Evolutionary conservation across 2,329 filamentous ascomycete genomes (phyloP), one percentile per base, ranked within the genome.

Genomic region (Aspergillaceae sp.): DNA sequence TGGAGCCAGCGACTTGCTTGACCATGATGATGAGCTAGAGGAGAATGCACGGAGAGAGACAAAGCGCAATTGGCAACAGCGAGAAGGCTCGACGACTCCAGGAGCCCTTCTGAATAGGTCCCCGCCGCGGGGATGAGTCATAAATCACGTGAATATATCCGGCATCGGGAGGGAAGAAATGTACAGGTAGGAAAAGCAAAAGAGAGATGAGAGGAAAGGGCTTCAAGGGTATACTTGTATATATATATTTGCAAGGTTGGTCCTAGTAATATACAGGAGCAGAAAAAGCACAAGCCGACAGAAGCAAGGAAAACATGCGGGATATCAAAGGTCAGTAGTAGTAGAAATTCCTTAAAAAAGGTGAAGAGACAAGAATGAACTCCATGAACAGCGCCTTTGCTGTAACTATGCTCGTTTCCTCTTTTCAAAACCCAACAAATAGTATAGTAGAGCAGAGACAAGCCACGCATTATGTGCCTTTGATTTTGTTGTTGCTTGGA

Each of bases 1-100:
- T 67, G 42, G 61, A 66, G 56, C 64, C 64, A 54, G 64, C 61
- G 41, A 67, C 50, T 57, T 60, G 54, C 48, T 62, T 62, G 48
- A 54, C 57, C 64, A 67, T 67, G 49, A 51, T 66, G 61, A 54
- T n/a, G 41, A 47, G 19, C 2, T 19, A 19, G 2, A 19, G 19
- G 19, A 19, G 19, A 19, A 19, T 19, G 19, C 19, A 19, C 19
- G 19, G 19, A 19, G 19, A 19, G 19, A 19, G 19, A 19, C 19
- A 19, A 19, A 19, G 19, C 19, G 19, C 19, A 19, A 19, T 19
- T 19, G 19, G 19, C 19, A 19, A 2, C 19, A 19, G 19, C 19
- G 19, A 19, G 19, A 19, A 19, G 19, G 19, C 19, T 19, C 19
- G 19, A 19, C 19, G 19, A 19, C 19, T 19, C 19, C 19, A 19